Conservation (phyloP, 176 grass and related monocot genomes). For the Eleusine coracana region DNA sequence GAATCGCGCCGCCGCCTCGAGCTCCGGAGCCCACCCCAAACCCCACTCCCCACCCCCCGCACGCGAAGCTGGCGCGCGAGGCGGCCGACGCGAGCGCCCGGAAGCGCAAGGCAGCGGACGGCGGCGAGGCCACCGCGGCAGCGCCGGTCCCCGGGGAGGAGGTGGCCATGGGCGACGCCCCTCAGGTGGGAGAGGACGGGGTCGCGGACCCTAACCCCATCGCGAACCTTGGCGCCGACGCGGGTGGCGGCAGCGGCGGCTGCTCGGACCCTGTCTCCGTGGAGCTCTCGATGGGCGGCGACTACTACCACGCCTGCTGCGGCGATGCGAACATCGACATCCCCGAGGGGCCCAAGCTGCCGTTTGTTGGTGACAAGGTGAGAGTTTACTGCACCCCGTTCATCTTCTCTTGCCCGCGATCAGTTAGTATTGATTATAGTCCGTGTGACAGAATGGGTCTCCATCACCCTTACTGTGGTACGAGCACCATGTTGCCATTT, state of each 20-base stretch:
- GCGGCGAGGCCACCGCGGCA: not conserved
- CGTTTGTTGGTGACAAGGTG: conserved; percentile 77
- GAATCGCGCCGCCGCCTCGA: conserved; percentile 36
- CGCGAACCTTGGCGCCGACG: conserved; percentile 1
- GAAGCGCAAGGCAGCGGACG: conserved; percentile 84
- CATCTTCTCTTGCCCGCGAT: not conserved
- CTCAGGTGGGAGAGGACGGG: conserved; percentile 15
- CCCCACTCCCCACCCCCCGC: not conserved
- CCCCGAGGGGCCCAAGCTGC: conserved; percentile 66
- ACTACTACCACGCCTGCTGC: conserved; percentile 63
- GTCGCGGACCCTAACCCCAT: conserved; percentile 44
- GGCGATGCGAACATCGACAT: conserved; percentile 55
- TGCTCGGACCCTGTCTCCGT: conserved; percentile 50
- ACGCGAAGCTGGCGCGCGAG: conserved; percentile 83
- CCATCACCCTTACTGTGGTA: not conserved
- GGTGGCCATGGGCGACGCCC: conserved; percentile 44
- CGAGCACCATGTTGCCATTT: not conserved
- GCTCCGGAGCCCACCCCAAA: conserved; percentile 11
- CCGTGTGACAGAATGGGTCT: conserved; percentile 25
- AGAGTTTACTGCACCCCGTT: not conserved
- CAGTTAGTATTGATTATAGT: not conserved
- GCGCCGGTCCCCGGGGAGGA: conserved; percentile 31
- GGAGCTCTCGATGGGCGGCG: conserved; percentile 54
- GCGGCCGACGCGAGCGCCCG: conserved; percentile 82
- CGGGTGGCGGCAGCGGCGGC: not conserved